Evolutionary conservation across 768 basidiomycete species (phyloP).

Genomic region (Omphalotus guepiniiformis): DNA sequence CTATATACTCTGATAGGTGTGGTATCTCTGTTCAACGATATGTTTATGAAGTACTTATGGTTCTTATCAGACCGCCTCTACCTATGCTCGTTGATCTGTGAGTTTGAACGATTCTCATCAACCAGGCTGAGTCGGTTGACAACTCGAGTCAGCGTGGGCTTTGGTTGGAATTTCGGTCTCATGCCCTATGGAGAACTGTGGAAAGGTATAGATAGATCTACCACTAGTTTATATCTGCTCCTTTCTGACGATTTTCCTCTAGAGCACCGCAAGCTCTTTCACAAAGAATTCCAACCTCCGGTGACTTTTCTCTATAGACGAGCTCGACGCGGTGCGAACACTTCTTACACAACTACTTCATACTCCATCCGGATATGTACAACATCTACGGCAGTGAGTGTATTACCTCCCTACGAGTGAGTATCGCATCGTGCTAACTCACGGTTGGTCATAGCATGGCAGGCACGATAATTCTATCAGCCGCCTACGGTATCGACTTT

Average conservation of each 20-base stretch:
- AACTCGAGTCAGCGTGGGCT: slow-evolving; percentile 25
- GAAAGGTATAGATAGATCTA: slow-evolving; percentile 21
- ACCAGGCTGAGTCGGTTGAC: not conserved
- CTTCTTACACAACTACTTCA: slow-evolving; percentile 11
- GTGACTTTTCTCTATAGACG: slow-evolving; percentile 1
- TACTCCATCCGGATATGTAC: slow-evolving; percentile 6
- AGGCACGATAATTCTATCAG: slow-evolving; percentile 9
- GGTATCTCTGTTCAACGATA: not conserved
- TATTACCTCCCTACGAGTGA: not conserved
- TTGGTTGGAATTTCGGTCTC: slow-evolving; percentile 30
- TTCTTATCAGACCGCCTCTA: slow-evolving; percentile 7
- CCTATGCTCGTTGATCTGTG: slow-evolving; percentile 30
- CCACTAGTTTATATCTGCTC: not conserved
- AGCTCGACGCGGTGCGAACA: slow-evolving; percentile 5
- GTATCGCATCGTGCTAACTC: not conserved
- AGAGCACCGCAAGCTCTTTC: slow-evolving; percentile 9
- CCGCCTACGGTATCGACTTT: slow-evolving; percentile 12
- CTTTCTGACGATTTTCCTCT: not conserved
- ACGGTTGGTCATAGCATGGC: slow-evolving; percentile 10
- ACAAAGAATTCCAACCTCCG: slow-evolving; percentile 12
- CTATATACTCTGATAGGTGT: slow-evolving; percentile 32
- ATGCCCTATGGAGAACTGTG: slow-evolving; percentile 30
- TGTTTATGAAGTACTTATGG: not conserved
- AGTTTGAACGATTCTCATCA: slow-evolving; percentile 1
- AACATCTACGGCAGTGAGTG: slow-evolving; percentile 15